Conservation (phyloP, 2,329 filamentous ascomycete genomes). For the Tolypocladium cylindrosporum region DNA sequence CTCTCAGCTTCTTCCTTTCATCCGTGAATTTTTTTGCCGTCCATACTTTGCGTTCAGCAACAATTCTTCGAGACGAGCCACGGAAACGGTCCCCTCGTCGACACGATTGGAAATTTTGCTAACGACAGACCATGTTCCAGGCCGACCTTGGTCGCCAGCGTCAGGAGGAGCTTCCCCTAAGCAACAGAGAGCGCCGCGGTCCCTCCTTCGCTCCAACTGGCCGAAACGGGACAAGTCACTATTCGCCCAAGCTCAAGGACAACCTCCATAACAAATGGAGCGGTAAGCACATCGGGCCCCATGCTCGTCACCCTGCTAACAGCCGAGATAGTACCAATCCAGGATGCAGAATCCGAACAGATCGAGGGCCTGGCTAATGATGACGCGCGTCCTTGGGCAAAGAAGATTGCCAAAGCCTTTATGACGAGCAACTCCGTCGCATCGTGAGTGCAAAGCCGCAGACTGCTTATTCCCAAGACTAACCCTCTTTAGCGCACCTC, state of each 20-base stretch:
- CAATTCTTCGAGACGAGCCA: not conserved
- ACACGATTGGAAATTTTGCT: not conserved
- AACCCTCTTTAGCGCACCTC: constrained; percentile 6
- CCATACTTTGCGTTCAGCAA: no score
- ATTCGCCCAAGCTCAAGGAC: constrained; percentile 4
- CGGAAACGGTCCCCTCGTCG: not conserved
- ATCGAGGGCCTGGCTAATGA: constrained; percentile 11
- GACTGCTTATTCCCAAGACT: not conserved
- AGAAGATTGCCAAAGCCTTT: constrained; percentile 2
- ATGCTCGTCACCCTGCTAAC: not conserved
- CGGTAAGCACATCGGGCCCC: constrained; percentile 1
- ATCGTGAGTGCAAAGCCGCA: not conserved
- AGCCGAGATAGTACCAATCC: constrained; percentile 6
- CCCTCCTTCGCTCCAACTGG: constrained; percentile 7
- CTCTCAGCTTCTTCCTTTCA: not conserved
- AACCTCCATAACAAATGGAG: constrained; percentile 8
- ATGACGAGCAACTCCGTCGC: not conserved
- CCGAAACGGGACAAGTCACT: constrained; percentile 5
- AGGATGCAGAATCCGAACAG: constrained; percentile 12
- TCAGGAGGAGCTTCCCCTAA: constrained; percentile 12
- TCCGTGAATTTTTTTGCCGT: not conserved
- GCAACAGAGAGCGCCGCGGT: constrained; percentile 4
- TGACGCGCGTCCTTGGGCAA: constrained; percentile 12
- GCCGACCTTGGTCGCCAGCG: constrained; percentile 12
- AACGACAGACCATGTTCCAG: constrained; percentile 1